A percentile compares a stretch with the other conserved stretches of the same genome.
phyloP scores from a whole-genome alignment of 202 grass and related monocot genomes.

The Setaria viridis region DNA sequence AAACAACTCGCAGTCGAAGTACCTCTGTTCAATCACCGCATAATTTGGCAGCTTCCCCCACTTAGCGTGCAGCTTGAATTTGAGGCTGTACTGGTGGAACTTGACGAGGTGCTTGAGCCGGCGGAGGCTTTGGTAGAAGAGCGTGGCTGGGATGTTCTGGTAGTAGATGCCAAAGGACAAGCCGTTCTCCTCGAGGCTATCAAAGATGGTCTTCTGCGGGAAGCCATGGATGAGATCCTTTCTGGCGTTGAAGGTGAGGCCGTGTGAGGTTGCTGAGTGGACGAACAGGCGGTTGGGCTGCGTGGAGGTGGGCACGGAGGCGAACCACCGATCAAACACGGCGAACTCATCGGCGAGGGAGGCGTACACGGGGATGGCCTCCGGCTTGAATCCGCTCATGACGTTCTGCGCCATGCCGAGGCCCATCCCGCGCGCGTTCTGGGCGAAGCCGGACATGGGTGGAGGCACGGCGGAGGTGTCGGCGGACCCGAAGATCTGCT shows the following conservation, averaged over 20 bases:
- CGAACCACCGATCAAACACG: conserved; percentile 91
- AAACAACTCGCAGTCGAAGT: conserved; percentile 79
- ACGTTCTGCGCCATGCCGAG: conserved; percentile 89
- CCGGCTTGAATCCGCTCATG: conserved; percentile 80
- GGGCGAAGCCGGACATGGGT: conserved; percentile 93
- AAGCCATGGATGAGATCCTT: conserved; percentile 85
- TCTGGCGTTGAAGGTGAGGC: conserved; percentile 81
- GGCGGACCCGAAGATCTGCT: conserved; percentile 95
- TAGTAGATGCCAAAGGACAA: conserved; percentile 91
- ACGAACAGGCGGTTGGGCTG: conserved; percentile 95
- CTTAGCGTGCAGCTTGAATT: conserved; percentile 77
- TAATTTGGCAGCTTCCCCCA: conserved; percentile 77
- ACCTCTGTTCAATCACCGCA: conserved; percentile 86
- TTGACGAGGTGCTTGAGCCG: conserved; percentile 79
- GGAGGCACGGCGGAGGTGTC: conserved; percentile 70
- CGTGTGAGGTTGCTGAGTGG: conserved; percentile 90
- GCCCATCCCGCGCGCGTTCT: conserved; percentile 82
- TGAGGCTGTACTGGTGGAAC: conserved; percentile 84
- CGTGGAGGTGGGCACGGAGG: conserved; percentile 85
- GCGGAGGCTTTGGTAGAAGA: conserved; percentile 91
- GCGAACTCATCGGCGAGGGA: conserved; percentile 78
- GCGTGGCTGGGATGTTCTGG: conserved; percentile 86
- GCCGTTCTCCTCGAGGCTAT: conserved; percentile 80
- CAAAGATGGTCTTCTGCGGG: conserved; percentile 97
- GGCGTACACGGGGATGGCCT: conserved; percentile 73